Conservation (phyloP, 768 basidiomycete genomes). For the Phylloporus rhodoxanthus region DNA sequence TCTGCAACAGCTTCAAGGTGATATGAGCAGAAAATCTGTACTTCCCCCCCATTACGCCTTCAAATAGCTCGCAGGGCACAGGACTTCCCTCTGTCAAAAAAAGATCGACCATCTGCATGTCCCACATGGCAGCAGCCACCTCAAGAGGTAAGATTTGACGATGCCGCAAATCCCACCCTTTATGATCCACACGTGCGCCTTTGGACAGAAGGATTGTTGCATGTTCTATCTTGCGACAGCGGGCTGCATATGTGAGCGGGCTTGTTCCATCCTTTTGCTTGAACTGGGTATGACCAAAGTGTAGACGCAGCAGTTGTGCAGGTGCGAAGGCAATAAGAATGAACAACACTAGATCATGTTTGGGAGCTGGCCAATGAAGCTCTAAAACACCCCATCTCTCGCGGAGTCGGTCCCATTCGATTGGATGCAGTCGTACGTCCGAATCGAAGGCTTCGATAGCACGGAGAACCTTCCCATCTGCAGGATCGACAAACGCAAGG, state of each 20-base stretch:
- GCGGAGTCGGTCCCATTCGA: constrained; percentile 2
- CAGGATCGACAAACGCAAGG: not conserved
- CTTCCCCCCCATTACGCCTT: not conserved
- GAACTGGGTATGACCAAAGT: not conserved
- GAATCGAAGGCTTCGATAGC: not conserved
- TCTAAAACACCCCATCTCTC: not conserved
- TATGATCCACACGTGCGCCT: not conserved
- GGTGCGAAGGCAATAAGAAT: not conserved
- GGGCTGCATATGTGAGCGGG: constrained; percentile 1
- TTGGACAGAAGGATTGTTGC: not conserved
- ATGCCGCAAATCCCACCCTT: not conserved
- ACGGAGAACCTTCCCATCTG: not conserved
- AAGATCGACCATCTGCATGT: no score
- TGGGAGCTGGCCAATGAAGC: not conserved
- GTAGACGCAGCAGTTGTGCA: not conserved
- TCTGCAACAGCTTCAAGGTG: constrained; percentile 3
- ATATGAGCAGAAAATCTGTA: not conserved
- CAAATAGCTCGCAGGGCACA: not conserved
- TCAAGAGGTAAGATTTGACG: not conserved
- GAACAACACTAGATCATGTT: not conserved
- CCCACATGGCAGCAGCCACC: no score
- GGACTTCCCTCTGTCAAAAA: not conserved
- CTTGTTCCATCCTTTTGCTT: not conserved
- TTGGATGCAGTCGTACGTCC: not conserved
- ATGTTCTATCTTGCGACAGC: not conserved